Percentiles rank a stretch among this genome's conserved stretches.
Conservation (phyloP, 371 early-diverging fungal species). For the Apophysomyces sp. region DNA sequence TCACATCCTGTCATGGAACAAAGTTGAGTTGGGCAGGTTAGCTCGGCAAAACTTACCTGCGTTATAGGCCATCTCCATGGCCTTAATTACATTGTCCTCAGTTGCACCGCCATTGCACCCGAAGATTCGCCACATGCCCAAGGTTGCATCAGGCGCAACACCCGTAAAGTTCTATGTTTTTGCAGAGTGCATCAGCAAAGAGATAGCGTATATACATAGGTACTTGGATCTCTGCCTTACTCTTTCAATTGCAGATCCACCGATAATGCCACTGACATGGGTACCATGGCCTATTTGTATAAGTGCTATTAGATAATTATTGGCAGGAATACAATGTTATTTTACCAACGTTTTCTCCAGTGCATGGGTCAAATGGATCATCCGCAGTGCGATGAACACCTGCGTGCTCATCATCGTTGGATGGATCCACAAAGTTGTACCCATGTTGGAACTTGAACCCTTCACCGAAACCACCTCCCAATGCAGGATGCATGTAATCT, state of each 20-base stretch:
- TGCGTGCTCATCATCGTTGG: slow-evolving; percentile 18
- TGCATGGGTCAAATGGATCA: slow-evolving; percentile 26
- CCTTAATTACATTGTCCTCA: slow-evolving; percentile 57
- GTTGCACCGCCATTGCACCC: slow-evolving; percentile 58
- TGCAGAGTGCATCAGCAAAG: not conserved
- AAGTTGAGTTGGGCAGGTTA: not conserved
- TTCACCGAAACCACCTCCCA: slow-evolving; percentile 63
- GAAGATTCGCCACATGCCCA: slow-evolving; percentile 60
- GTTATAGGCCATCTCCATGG: slow-evolving; percentile 47
- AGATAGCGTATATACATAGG: not conserved
- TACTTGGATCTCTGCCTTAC: slow-evolving; percentile 6
- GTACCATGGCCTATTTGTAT: slow-evolving; percentile 45
- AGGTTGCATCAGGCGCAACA: slow-evolving; percentile 20
- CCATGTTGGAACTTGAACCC: slow-evolving; percentile 48
- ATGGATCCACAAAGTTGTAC: slow-evolving; percentile 23
- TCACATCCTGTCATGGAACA: slow-evolving; percentile 18
- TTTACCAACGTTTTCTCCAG: slow-evolving; percentile 18
- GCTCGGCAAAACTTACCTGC: slow-evolving; percentile 34
- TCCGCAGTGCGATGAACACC: slow-evolving; percentile 11
- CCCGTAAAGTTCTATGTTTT: slow-evolving; percentile 1
- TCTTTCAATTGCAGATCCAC: slow-evolving; percentile 38
- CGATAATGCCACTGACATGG: slow-evolving; percentile 64
- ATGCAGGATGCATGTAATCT: slow-evolving; percentile 60
- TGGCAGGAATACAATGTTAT: not conserved
- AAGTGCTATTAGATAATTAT: not conserved